Base-by-base conservation (phyloP, 2,329 filamentous ascomycete species). In the Penicillium vulpinum region DNA sequence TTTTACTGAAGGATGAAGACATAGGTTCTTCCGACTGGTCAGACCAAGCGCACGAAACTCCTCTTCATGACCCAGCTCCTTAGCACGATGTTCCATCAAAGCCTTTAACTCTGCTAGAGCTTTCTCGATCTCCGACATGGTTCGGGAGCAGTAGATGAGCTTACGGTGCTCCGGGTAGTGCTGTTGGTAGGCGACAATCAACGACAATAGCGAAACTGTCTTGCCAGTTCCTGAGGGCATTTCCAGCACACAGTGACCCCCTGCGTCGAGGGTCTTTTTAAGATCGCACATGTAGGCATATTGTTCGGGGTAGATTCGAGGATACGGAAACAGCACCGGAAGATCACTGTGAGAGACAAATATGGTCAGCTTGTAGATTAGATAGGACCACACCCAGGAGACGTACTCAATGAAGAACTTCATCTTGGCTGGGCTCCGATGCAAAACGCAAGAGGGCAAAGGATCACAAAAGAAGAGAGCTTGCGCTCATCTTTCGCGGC, bases 91-190 rank as follows among this genome's bases (percentile, higher is more conserved):
- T 71, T 95, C 95, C 92, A 99, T 99, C 51, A 99, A 78, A 24
- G 87, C 88, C 73, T 94, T 92, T 66, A 99, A 75, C 75, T 99
- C 94, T 10, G 91, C 90, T 51, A 99, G 77, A 0, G 95, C 94
- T 77, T 99, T 99, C 73, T 99, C 94, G 69, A 99, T 99, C 78
- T 99, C 94, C 36, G 94, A 99, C 92, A 99, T 99, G 55, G 94
- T 99, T 79, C 94, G 92, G 62, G 94, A 99, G 80, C 94, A 99
- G 77, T 99, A 99, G 54, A 99, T 97, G 50, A 99, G 86, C 77
- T 99, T 99, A 54, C 95, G 84, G 68, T 94, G 91, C 71, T 96
- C 91, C 3, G 92, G 91, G 69, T 93, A 92, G 72, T 92, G 88
- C 73, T 94, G 90, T 75, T 99, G 95, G 70, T 99, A 99, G 40